Percentiles rank a stretch among this genome's conserved stretches.
Conservation (phyloP, 768 basidiomycete species). For the Nidula microcarpa region DNA sequence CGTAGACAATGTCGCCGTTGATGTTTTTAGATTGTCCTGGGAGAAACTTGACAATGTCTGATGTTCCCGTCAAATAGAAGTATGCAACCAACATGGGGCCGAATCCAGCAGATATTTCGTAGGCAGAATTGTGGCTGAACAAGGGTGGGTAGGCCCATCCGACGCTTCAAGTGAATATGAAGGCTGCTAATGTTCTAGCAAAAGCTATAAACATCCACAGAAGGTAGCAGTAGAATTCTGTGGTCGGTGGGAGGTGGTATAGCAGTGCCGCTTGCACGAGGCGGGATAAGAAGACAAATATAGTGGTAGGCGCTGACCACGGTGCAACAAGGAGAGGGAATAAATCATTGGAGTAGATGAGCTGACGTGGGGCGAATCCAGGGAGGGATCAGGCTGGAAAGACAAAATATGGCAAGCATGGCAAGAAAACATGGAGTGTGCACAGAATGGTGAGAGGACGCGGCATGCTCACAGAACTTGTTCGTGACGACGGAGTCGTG, state of each 20-base stretch:
- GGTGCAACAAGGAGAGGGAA: conserved; percentile 28
- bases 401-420: conserved; percentile 9
- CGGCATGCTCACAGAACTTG: conserved; percentile 6
- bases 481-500: too few species aligned
- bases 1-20: too few species aligned
- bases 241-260: conserved; percentile 9
- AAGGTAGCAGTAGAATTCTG: conserved; percentile 15
- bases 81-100: conserved; percentile 22
- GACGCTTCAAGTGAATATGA: conserved; percentile 18
- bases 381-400: conserved; percentile 10
- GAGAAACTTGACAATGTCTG: background rate
- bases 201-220: conserved; percentile 22
- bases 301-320: conserved; percentile 24
- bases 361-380: conserved; percentile 32
- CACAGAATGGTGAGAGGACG: background rate
- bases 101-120: conserved; percentile 31
- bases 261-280: conserved; percentile 17
- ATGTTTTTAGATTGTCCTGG: too few species aligned
- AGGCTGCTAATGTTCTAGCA: conserved; percentile 16
- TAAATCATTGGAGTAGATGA: conserved; percentile 28
- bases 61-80: conserved; percentile 8
- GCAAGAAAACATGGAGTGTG: conserved; percentile 9
- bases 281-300: conserved; percentile 19
- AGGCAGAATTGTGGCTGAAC: conserved; percentile 36
- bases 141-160: conserved; percentile 34